These are phyloP conservation scores for Pichia thaimueangensis DNA, from an alignment of 805 yeast genomes.

Conservation along the genomic window DNA sequence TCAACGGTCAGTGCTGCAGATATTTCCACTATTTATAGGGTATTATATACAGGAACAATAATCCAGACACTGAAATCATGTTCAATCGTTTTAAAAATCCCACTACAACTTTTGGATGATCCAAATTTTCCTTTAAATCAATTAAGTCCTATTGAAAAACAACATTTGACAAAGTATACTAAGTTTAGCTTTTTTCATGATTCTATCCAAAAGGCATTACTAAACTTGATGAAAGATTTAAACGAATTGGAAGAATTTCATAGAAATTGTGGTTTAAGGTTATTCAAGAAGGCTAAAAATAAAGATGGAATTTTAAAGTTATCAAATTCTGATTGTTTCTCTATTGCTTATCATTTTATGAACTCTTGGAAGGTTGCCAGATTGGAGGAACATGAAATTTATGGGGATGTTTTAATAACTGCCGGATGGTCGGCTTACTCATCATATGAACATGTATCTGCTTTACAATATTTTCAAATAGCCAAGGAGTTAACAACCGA, in stretches of 20 bases:
- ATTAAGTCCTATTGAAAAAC: constrained; percentile 27
- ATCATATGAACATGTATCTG: constrained; percentile 36
- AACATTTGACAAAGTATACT: constrained; percentile 32
- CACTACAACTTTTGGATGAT: constrained; percentile 35
- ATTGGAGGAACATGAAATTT: constrained; percentile 31
- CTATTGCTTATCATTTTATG: constrained; percentile 36
- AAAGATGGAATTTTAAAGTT: constrained; percentile 2
- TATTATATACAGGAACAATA: constrained; percentile 32
- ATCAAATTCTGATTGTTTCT: constrained; percentile 22
- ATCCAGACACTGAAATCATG: constrained; percentile 32
- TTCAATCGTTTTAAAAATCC: constrained; percentile 40
- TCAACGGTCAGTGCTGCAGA: constrained; percentile 33
- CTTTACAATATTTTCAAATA: constrained; percentile 35
- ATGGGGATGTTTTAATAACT: constrained; percentile 33
- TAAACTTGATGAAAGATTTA: constrained; percentile 22
- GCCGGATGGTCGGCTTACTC: constrained; percentile 42
- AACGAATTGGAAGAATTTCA: constrained; percentile 31
- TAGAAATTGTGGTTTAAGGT: constrained; percentile 37
- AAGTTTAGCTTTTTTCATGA: constrained; percentile 38
- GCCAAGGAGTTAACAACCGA: constrained; percentile 28
- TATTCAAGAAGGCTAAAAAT: constrained; percentile 21
- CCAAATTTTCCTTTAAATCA: neutral
- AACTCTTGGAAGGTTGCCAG: constrained; percentile 31
- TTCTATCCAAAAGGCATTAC: constrained; percentile 29
- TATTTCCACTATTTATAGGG: constrained; percentile 27